Evolutionary conservation across 2,329 filamentous ascomycete species (phyloP), one percentile per base, ranked within the genome.

Genomic region (Aspergillus sclerotialis): DNA sequence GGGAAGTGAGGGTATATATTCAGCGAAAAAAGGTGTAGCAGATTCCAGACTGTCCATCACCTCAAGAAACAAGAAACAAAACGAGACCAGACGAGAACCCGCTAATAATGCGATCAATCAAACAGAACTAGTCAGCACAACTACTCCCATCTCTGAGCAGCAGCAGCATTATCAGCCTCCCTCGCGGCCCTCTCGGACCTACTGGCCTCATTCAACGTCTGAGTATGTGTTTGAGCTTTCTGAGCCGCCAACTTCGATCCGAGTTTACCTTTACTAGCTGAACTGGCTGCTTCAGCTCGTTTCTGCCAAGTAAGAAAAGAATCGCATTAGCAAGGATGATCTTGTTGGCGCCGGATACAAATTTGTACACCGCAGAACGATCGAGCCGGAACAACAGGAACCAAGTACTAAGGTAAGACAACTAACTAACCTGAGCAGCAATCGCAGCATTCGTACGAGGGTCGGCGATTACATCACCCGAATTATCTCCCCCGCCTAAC

Each of bases 361-460:
- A n/a, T n/a, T n/a, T n/a, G n/a, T n/a, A n/a, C n/a, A n/a, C n/a
- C n/a, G n/a, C n/a, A n/a, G n/a, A n/a, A 35, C 4, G 2, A 28
- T 26, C n/a, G 28, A 28, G 35, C 16, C 30, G 23, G 13, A 18
- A 11, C 4, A 21, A 30, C 23, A 6, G 2, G 11, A 32, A 12
- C 10, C 17, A 15, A 13, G 13, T 24, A 12, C 7, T 5, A 29
- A 21, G 4, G 7, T 14, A 39, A 6, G 17, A n/a, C n/a, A 4
- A 33, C 2, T 18, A 19, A 67, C 78, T 56, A 60, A 93, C 88
- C 80, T 93, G 84, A 40, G 89, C 89, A 33, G 88, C 89, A 45
- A 78, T 75, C 0, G 86, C 87, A 4, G 89, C 89, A 40, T 78
- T 84, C 36, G 69, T 72, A 38, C 81, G 73, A 21, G 86, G 81